A percentile compares a stretch with the other conserved stretches of the same genome.
Conservation (phyloP, 164 flowering plant genomes). For the Cinnamomum chago region DNA sequence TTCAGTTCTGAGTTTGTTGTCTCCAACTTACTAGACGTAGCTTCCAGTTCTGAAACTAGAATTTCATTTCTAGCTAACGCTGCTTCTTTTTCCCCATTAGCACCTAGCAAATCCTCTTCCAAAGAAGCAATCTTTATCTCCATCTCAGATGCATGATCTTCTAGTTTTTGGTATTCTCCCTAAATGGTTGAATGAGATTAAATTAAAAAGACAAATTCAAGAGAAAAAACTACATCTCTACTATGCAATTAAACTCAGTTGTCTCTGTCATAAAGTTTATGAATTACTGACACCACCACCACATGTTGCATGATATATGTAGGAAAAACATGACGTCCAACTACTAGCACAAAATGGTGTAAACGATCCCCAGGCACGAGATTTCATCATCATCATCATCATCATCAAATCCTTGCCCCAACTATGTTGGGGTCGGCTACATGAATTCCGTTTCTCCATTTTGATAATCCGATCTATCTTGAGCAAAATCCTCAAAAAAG, state of each 20-base stretch:
- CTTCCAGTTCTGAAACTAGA: conserved; percentile 56
- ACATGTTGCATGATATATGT: background rate
- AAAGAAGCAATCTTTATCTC: conserved; percentile 76
- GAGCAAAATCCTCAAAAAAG: too few relatives aligned
- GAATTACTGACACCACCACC: background rate
- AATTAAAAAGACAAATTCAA: background rate
- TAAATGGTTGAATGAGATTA: background rate
- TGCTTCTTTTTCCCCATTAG: conserved; percentile 54
- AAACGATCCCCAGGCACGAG: too few relatives aligned
- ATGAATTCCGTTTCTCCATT: too few relatives aligned
- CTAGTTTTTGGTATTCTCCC: conserved; percentile 72
- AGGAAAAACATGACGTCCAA: background rate
- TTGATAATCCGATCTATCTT: too few relatives aligned
- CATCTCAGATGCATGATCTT: conserved; percentile 83
- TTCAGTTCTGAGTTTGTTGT: conserved; percentile 37
- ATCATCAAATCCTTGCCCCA: too few relatives aligned
- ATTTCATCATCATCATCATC: too few relatives aligned
- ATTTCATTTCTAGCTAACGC: conserved; percentile 37
- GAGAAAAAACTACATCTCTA: background rate
- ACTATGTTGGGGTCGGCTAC: too few relatives aligned
- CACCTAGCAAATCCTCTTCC: conserved; percentile 59
- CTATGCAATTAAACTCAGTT: background rate
- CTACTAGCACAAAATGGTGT: too few relatives aligned
- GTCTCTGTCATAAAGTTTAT: background rate
- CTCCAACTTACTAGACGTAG: conserved; percentile 37